Base-by-base conservation (phyloP, 2,329 filamentous ascomycete species). In the Curvularia eragrostidis region DNA sequence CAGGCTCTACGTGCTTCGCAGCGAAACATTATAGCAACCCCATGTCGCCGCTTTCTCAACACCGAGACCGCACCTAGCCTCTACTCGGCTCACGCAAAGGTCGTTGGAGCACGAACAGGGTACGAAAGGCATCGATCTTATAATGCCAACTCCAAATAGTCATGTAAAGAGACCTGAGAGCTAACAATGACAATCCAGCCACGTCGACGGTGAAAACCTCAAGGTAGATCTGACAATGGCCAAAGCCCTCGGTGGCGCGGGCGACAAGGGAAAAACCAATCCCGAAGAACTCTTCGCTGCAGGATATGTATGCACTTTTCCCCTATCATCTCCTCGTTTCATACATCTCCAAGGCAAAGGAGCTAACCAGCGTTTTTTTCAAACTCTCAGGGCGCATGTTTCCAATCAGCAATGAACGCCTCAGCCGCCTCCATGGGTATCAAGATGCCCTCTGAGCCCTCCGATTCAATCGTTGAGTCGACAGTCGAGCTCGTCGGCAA, bases 221-320 rank as follows among this genome's bases (percentile, higher is more conserved):
- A 69, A 71, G 19, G 59, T 77, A 10, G 76, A 80, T 30, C 74
- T 80, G 1, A 76, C 75, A 18, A 80, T 80, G 79, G 74, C 79
- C 54, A 80, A 80, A 62, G 74, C 73, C 1, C 74, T 81, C 12
- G 78, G 78, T 39, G 79, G 80, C 71, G 39, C 82, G 78, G 70
- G 75, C 65, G 66, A 68, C 21, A 43, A 49, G 1, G 62, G 77
- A 55, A 81, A 80, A 80, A 81, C 80, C 6, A 77, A 69, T 23
- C 67, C 67, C 0, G 80, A 82, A 67, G 80, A 82, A 60, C 75
- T 82, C 1, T 82, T 82, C 58, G 79, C 80, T 1, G 80, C 80
- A 0, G 80, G 79, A 21, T 82, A 81, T 58, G 80, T 81, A n/a
- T 10, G 34, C n/a, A n/a, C 18, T 6, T 15, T 12, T 18, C 19